These are phyloP conservation scores for Hippophae rhamnoides DNA, from an alignment of 306 rosid species.

Conservation along the genomic window DNA sequence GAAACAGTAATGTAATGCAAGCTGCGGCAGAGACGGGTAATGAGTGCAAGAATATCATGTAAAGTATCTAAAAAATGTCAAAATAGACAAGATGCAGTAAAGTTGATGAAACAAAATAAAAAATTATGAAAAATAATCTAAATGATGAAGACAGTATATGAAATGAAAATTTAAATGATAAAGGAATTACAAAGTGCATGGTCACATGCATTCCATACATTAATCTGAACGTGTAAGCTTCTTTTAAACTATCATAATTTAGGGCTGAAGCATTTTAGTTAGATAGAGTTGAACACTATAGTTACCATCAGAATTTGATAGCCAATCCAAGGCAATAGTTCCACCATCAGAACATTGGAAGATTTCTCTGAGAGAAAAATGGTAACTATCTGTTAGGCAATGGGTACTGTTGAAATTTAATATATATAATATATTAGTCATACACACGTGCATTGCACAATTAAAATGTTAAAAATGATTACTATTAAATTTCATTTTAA, in stretches of 20 bases:
- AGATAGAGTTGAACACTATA: not conserved
- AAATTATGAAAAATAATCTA: too few relatives aligned
- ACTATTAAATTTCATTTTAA: too few relatives aligned
- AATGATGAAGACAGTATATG: too few relatives aligned
- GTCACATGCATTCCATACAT: not conserved
- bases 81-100: too few relatives aligned
- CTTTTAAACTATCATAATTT: not conserved
- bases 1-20: too few relatives aligned
- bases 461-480: too few relatives aligned
- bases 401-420: not conserved
- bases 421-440: not conserved
- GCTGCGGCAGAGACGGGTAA: too few relatives aligned
- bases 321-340: conserved; percentile 41
- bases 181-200: not conserved
- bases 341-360: conserved; percentile 29
- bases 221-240: not conserved
- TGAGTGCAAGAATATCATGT: too few relatives aligned
- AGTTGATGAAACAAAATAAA: too few relatives aligned
- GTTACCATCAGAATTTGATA: conserved; percentile 27
- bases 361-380: conserved; percentile 18
- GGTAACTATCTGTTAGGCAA: conserved; percentile 16
- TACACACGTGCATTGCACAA: not conserved
- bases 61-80: too few relatives aligned
- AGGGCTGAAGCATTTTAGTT: not conserved
- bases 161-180: too few relatives aligned